Evolutionary conservation across 2,329 filamentous ascomycete species (phyloP).

Genomic region (Claviceps arundinis): DNA sequence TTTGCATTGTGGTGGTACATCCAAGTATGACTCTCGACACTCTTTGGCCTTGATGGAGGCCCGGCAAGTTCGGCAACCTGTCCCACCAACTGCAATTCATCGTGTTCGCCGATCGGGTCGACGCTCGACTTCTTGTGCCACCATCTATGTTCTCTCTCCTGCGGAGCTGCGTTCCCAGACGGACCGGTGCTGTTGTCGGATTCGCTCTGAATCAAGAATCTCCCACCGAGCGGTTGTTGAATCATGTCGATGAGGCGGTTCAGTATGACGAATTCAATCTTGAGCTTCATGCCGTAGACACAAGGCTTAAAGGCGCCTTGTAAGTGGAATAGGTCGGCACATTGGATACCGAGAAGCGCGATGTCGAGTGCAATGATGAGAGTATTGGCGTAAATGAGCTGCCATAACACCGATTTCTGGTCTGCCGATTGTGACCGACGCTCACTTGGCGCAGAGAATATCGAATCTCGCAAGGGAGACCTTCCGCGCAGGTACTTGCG

Average conservation of each 20-base stretch:
- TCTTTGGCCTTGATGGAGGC: not conserved
- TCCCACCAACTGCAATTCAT: not conserved
- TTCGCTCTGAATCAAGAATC: slow-evolving; percentile 1
- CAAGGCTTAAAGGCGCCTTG: slow-evolving; percentile 25
- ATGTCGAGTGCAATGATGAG: slow-evolving; percentile 33
- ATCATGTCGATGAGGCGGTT: slow-evolving; percentile 23
- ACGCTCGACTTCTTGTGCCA: slow-evolving; percentile 1
- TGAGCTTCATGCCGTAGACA: slow-evolving; percentile 26
- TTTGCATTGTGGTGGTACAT: not conserved
- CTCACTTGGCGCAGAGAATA: slow-evolving; percentile 26
- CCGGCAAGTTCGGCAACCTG: not conserved
- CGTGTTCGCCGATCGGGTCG: not conserved
- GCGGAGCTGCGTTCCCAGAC: not conserved
- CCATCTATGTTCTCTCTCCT: not conserved
- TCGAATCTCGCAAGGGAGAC: slow-evolving; percentile 5
- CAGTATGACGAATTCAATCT: slow-evolving; percentile 26
- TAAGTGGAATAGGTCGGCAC: slow-evolving; percentile 21
- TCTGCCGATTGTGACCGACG: slow-evolving; percentile 9
- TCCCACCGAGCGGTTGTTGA: not conserved
- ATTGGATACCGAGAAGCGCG: slow-evolving; percentile 25
- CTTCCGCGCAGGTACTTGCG: slow-evolving; percentile 7
- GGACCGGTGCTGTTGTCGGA: not conserved
- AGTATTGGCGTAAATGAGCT: slow-evolving; percentile 32
- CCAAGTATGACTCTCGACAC: not conserved
- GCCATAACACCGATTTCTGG: slow-evolving; percentile 13